Percentiles rank a stretch among this genome's conserved stretches.
These are phyloP conservation scores for Blastocystis sp. DNA, from an alignment of 352 stramenopile species.

Conservation along the genomic window DNA sequence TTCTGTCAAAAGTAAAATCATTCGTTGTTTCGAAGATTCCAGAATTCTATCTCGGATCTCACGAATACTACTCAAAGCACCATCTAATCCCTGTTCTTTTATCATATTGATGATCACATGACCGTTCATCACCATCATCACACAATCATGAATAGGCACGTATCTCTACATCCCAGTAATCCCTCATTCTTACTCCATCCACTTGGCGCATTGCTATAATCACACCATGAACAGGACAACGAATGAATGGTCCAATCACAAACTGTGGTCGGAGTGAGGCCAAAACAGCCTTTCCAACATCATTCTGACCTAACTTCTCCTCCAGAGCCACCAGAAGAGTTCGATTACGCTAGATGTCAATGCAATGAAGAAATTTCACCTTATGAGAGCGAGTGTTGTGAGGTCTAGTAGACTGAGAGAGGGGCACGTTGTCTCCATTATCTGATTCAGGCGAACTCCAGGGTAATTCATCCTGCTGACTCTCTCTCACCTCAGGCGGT, in stretches of 20 bases:
- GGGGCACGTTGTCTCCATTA: too few species aligned
- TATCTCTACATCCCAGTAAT: background rate
- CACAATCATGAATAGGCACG: background rate
- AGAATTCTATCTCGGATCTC: background rate
- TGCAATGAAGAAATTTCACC: too few species aligned
- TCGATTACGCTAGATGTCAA: background rate
- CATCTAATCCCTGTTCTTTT: conserved; percentile 6
- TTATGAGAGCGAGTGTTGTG: too few species aligned
- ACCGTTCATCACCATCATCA: conserved; percentile 20
- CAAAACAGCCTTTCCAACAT: background rate
- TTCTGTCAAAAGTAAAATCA: conserved; percentile 47
- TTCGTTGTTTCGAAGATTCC: background rate
- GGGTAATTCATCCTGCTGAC: too few species aligned
- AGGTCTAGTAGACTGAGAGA: too few species aligned
- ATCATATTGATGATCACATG: conserved; percentile 37
- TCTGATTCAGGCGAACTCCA: too few species aligned
- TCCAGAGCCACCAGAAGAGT: conserved; percentile 12
- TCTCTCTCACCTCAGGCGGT: too few species aligned
- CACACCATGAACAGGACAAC: conserved; percentile 24
- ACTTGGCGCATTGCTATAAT: conserved; percentile 24
- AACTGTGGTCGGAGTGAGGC: background rate
- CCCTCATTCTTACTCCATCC: background rate
- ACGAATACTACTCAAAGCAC: background rate
- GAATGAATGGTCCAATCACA: conserved; percentile 33
- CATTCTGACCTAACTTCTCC: background rate